Base-by-base conservation (phyloP, 192 early-diverging fungal species). In the Entophlyctis luteolus region DNA sequence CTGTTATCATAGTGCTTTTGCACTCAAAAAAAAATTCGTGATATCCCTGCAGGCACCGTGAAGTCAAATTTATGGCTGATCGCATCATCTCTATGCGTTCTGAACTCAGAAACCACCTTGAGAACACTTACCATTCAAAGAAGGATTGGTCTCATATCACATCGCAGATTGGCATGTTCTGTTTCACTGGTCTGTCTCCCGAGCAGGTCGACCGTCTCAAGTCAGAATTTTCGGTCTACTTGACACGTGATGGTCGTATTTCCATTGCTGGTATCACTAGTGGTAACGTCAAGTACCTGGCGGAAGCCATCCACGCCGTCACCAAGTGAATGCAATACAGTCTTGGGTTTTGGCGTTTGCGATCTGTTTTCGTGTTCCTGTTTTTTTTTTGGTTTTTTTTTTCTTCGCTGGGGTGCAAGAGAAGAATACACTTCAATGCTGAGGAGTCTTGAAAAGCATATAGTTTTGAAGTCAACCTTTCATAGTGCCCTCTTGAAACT, bases 161-260 rank as follows among this genome's bases (percentile, higher is more conserved):
- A 1, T 85, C 89, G 55, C 96, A 99, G 77, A 97, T 97, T 72
- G 96, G 96, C 66, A 99, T 99, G 96, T 99, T 99, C 77, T 90
- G 89, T 22, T 99, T 88, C 78, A 97, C 96, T 0, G 96, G 96
- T 16, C 75, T 97, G 55, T 84, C 67, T 34, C 55, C 81, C 82
- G 72, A 45, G 67, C 95, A 99, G 76, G 90, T 91, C 59, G 84
- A 85, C 67, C 82, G 82, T 2, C 77, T 99, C 58, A 85, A 84
- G 49, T 81, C 86, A 29, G 84, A 94, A 75, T 92, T 89, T 73
- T 94, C 96, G 67, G 79, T 96, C 62, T 99, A 97, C 71, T 65
- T 99, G 81, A 94, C 92, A 8, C 88, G 90, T 46, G 93, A 96
- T 70, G 96, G 96, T 37, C 90, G 96, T 50, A 94, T 97, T 67